Percentiles rank a stretch among this genome's conserved stretches.
Conservation (phyloP, 345 rosid genomes). For the Hypericum perforatum region DNA sequence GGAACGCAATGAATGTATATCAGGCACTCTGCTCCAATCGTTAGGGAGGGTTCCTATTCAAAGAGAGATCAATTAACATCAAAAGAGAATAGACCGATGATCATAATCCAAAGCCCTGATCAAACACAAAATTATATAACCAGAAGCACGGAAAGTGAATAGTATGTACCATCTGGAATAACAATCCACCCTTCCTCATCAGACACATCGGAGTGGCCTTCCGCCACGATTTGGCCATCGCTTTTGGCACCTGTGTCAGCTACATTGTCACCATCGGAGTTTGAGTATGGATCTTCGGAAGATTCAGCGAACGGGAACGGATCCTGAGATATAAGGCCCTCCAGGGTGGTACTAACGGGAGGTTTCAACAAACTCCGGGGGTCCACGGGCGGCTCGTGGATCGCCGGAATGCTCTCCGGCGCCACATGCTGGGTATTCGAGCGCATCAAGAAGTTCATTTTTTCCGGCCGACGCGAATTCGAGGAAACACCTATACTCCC, state of each 20-base stretch:
- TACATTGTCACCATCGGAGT: conserved; percentile 24
- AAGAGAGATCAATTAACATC: background rate
- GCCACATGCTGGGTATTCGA: conserved; percentile 26
- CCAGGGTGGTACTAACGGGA: conserved; percentile 31
- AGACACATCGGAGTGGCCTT: conserved; percentile 59
- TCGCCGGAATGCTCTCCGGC: conserved; percentile 32
- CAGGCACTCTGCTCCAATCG: conserved; percentile 49
- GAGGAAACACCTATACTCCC: too few relatives aligned
- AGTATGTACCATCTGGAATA: conserved; percentile 60
- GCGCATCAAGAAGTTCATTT: conserved; percentile 84
- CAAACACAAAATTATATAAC: too few relatives aligned
- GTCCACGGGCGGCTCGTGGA: conserved; percentile 36
- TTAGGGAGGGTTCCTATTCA: conserved; percentile 57
- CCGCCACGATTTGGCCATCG: conserved; percentile 22
- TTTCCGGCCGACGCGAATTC: background rate
- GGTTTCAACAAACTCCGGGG: conserved; percentile 26
- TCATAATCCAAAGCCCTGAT: background rate
- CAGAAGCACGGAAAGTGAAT: too few relatives aligned
- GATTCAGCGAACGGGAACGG: conserved; percentile 40
- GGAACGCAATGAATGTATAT: conserved; percentile 52
- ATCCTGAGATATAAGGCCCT: conserved; percentile 63
- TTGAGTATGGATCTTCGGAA: conserved; percentile 29
- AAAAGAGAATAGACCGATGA: conserved; percentile 14
- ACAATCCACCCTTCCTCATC: conserved; percentile 91
- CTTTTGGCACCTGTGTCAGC: conserved; percentile 22